Conservation (phyloP, 169 alveolate species). For the Plasmodium cynomolgi region DNA sequence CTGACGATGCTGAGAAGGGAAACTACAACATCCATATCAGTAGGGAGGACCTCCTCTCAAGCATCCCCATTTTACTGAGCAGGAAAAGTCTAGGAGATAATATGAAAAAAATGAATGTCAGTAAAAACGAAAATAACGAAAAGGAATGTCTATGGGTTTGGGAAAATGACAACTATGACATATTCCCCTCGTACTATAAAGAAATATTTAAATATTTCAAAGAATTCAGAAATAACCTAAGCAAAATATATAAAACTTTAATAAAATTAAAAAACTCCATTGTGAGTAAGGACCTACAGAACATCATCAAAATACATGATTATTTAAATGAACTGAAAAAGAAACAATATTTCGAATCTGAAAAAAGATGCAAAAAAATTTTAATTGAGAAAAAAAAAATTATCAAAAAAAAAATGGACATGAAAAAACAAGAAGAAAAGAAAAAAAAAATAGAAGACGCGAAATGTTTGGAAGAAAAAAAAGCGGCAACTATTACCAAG, state of each 20-base stretch:
- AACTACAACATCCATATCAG: conserved; percentile 17
- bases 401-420: conserved; percentile 63
- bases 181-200: conserved; percentile 59
- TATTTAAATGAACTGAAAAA: conserved; percentile 68
- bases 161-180: conserved; percentile 74
- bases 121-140: conserved; percentile 71
- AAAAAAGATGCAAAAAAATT: conserved; percentile 61
- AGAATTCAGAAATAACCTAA: conserved; percentile 47
- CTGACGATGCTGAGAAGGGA: conserved; percentile 35
- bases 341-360: conserved; percentile 64
- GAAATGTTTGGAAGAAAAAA: conserved; percentile 42
- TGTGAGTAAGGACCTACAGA: conserved; percentile 40
- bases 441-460: conserved; percentile 56
- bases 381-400: conserved; percentile 64
- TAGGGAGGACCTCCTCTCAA: conserved; percentile 30
- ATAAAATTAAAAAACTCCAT: conserved; percentile 56
- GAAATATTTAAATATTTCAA: conserved; percentile 64
- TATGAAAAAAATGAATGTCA: conserved; percentile 61
- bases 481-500: conserved; percentile 33
- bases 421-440: conserved; percentile 72
- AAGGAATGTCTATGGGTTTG: conserved; percentile 74
- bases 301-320: conserved; percentile 36
- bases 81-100: conserved; percentile 72
- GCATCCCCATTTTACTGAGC: conserved; percentile 67
- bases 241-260: conserved; percentile 70